phyloP scores from a whole-genome alignment of 257 asterid genomes.

The Solanum lycopersicoides region DNA sequence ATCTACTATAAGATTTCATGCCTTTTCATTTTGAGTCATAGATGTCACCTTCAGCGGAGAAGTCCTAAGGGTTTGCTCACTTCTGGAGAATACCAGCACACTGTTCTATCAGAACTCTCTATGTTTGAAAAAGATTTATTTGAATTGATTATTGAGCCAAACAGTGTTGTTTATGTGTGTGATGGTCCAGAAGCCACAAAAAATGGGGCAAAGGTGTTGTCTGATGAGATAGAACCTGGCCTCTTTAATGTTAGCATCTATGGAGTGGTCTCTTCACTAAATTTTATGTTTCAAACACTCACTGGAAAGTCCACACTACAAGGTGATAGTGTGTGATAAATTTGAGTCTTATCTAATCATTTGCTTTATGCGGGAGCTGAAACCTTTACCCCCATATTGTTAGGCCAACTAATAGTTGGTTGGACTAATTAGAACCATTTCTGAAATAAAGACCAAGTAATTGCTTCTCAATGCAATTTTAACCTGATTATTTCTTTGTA shows the following conservation, averaged over 20 bases:
- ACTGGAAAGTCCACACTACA: slow-evolving; percentile 73
- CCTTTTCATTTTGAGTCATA: background rate
- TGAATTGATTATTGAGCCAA: background rate
- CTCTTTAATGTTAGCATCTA: slow-evolving; percentile 73
- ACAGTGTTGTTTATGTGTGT: background rate
- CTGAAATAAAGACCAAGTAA: background rate
- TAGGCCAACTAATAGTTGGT: background rate
- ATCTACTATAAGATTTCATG: background rate
- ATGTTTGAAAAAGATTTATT: background rate
- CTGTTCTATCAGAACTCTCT: background rate
- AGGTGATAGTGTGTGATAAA: slow-evolving; percentile 27
- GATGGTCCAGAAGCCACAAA: slow-evolving; percentile 61
- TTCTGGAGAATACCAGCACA: background rate
- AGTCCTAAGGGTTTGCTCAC: background rate
- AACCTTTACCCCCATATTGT: background rate
- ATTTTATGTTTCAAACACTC: slow-evolving; percentile 71
- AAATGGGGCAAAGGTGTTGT: slow-evolving; percentile 66
- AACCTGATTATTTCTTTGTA: slow-evolving; percentile 21
- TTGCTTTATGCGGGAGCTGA: background rate
- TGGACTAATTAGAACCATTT: background rate
- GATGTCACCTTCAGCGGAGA: background rate
- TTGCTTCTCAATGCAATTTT: background rate
- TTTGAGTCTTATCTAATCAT: background rate
- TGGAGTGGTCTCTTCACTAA: slow-evolving; percentile 58
- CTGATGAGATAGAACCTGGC: slow-evolving; percentile 89